Base-by-base conservation (phyloP, 306 rosid species). In the Leucaena leucocephala region DNA sequence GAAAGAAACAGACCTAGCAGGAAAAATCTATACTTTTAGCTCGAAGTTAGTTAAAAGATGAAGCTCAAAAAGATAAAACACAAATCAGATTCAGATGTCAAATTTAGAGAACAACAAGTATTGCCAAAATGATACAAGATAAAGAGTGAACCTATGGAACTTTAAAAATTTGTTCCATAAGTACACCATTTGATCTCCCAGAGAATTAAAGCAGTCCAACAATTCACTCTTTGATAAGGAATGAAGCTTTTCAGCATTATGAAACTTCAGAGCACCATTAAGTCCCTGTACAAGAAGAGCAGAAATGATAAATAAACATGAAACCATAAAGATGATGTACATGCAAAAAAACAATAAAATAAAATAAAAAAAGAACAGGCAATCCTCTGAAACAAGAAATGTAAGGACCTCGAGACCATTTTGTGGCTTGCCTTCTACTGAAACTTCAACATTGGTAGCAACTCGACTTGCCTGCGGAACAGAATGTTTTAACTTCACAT, bases 91-190 rank as follows among this genome's bases (percentile, higher is more conserved):
- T 80, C 50, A 71, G 38, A 68, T 7, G 21, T 22, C 13, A 66
- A 19, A 8, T 55, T 68, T 74, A 55, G 68, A 75, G 55, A 74
- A 75, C 42, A 72, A 57, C 27, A 33, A 33, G 52, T 54, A 33
- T 12, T 22, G 19, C 10, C 4, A 11, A 4, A 74, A 71, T 62
- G 59, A 72, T 69, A 82, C 78, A 22, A 38, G 84, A 81, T 36
- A 82, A 57, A 82, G 84, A 38, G 66, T 81, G 55, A 50, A 93
- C 98, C 98, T 91, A 76, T 92, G 98, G 75, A 92, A 89, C 66
- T 86, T 87, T 52, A 91, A 65, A 88, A 92, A 92, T 7, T 74
- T 82, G 81, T 86, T 94, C 98, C 98, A 94, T 84, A 94, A 88
- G 86, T 84, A 92, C 68, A 76, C 55, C 43, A 94, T 71, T 84